Evolutionary conservation across 2,329 filamentous ascomycete genomes (phyloP).

Genomic region (Helotiales sp.): DNA sequence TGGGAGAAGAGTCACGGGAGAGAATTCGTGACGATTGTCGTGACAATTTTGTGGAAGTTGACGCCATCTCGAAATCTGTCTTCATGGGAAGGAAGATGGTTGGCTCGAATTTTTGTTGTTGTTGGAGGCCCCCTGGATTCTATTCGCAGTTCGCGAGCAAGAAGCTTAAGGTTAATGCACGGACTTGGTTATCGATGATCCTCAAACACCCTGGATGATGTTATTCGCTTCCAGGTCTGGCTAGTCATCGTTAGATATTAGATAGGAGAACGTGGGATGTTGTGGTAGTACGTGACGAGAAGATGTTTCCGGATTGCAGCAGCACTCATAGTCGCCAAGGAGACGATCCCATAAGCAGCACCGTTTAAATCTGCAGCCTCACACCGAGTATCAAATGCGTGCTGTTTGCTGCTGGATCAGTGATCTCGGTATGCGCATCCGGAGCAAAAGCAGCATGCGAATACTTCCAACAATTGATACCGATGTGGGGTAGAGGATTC

Average conservation of each 20-base stretch:
- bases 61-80: background rate
- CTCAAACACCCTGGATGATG: background rate
- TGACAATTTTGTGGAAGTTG: background rate
- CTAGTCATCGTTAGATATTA: background rate
- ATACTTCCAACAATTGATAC: background rate
- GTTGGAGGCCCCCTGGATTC: background rate
- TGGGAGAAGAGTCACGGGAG: background rate
- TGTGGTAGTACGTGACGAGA: background rate
- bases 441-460: background rate
- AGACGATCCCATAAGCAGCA: background rate
- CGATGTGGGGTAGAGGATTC: background rate
- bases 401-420: background rate
- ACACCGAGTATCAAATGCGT: background rate
- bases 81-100: background rate
- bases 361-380: too few relatives aligned
- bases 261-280: background rate
- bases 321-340: background rate
- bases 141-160: background rate
- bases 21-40: background rate
- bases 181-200: background rate
- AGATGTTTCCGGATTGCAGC: background rate
- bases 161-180: background rate
- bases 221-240: background rate
- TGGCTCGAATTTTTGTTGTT: background rate
- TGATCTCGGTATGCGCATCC: background rate